Percentiles rank a stretch among this genome's conserved stretches.
Conservation (phyloP, 1,284 basidiomycete species). For the Ceratobasidium sp. region DNA sequence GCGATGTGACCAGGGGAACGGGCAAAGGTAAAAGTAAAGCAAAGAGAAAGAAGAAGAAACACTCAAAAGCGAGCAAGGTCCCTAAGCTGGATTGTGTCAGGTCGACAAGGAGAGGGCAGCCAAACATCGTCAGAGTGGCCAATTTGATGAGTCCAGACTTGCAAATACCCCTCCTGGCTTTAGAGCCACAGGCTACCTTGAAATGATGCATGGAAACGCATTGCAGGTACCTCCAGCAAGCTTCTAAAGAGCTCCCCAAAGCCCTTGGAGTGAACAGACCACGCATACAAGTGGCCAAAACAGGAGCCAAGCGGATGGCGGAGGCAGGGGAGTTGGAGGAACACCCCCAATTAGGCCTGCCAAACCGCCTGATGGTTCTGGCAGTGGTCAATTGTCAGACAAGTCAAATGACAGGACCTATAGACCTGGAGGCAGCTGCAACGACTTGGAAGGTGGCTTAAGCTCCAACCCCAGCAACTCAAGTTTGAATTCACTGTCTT, state of each 20-base stretch:
- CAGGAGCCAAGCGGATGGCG: not conserved
- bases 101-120: not conserved
- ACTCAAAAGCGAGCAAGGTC: not conserved
- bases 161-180: not conserved
- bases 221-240: too few relatives aligned
- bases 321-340: not conserved
- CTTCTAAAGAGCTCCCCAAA: too few relatives aligned
- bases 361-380: too few relatives aligned
- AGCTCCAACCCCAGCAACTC: not conserved
- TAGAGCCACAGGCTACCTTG: slow-evolving; percentile 4
- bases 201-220: slow-evolving; percentile 7
- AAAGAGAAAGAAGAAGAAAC: slow-evolving; percentile 1
- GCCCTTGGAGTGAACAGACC: not conserved
- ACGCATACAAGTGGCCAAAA: not conserved
- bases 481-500: too few relatives aligned
- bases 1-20: not conserved
- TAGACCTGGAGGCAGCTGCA: too few relatives aligned
- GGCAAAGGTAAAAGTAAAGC: not conserved
- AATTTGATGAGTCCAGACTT: not conserved
- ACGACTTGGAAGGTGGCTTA: not conserved
- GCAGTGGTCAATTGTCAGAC: not conserved
- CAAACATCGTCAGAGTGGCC: not conserved
- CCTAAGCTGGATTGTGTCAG: not conserved
- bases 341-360: not conserved
- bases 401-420: not conserved